Evolutionary conservation across 495 filamentous ascomycete genomes (phyloP), one percentile per base, ranked within the genome.

Genomic region (Usnea hakonensis): DNA sequence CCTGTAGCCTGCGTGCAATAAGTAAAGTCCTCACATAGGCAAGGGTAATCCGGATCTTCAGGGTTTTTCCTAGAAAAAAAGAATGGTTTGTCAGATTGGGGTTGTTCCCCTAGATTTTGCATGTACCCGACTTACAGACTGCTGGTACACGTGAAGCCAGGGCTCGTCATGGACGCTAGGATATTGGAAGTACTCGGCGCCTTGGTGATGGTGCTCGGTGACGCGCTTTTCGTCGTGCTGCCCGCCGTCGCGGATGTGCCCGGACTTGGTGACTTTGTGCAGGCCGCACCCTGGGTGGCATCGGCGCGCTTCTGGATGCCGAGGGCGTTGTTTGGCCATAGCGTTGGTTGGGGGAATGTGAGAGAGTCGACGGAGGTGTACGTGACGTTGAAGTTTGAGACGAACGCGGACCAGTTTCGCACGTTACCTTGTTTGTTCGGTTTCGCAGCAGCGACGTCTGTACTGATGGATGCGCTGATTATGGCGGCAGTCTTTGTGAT

Each of bases 301-400:
- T 23, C 38, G 32, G 32, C 30, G 38, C 55, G 55, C 23, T 43
- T 58, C 36, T 32, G 30, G 36, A 58, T 58, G n/a, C 23, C 36
- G 26, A 58, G 32, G 28, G 35, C 35, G 36, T 58, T 43, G 17
- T 41, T 32, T 10, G 55, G 55, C 55, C 55, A 58, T 3, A 37
- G 17, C 17, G 32, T 37, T 38, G 55, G 55, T 43, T 58, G 55
- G n/a, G 57, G 57, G 30, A 60, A 60, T 7, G 40, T 60, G 21
- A 60, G 26, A n/a, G 57, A 23, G 35, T 60, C 44, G 8, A 60
- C 57, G 35, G 35, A 6, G 1, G 23, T 44, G 44, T 60, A 60
- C n/a, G 41, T 37, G 17, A 26, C 57, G 32, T 60, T 60, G 57
- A 60, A 60, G 26, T 21, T 60, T 32, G 37, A 26, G 32, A 60